Conservation (phyloP, 2,329 filamentous ascomycete species). For the Xylaria sp. region DNA sequence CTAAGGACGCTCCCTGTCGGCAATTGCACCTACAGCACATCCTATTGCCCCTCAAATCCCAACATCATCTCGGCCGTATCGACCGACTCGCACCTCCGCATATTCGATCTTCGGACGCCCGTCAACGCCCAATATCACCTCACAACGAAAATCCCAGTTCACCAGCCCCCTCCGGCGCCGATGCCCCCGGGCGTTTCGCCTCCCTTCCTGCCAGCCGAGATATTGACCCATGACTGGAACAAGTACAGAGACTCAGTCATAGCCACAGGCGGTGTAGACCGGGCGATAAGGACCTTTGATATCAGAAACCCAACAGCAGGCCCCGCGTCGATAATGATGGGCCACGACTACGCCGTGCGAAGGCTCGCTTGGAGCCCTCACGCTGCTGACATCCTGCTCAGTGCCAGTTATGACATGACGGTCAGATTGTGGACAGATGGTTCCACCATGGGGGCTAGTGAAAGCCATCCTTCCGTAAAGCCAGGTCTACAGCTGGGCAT, state of each 20-base stretch:
- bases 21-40: slow-evolving; percentile 92
- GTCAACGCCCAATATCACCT: slow-evolving; percentile 89
- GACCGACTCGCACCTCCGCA: slow-evolving; percentile 86
- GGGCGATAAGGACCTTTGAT: slow-evolving; percentile 88
- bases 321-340: slow-evolving; percentile 77
- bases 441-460: slow-evolving; percentile 54
- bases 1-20: slow-evolving; percentile 90
- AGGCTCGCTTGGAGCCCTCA: slow-evolving; percentile 93
- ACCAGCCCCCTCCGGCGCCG: slow-evolving; percentile 69
- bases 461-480: slow-evolving; percentile 51
- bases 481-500: slow-evolving; percentile 80
- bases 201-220: slow-evolving; percentile 75
- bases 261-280: slow-evolving; percentile 90
- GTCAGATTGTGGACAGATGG: slow-evolving; percentile 92
- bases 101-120: slow-evolving; percentile 92
- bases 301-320: slow-evolving; percentile 80
- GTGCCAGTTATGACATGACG: slow-evolving; percentile 97
- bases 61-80: slow-evolving; percentile 87
- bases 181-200: slow-evolving; percentile 47
- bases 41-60: slow-evolving; percentile 89
- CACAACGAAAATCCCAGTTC: slow-evolving; percentile 83
- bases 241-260: slow-evolving; percentile 90
- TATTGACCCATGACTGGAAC: slow-evolving; percentile 98
- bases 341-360: slow-evolving; percentile 91
- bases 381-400: slow-evolving; percentile 85